Base-by-base conservation (phyloP, 257 asterid species). In the Solanum paucissectum region DNA sequence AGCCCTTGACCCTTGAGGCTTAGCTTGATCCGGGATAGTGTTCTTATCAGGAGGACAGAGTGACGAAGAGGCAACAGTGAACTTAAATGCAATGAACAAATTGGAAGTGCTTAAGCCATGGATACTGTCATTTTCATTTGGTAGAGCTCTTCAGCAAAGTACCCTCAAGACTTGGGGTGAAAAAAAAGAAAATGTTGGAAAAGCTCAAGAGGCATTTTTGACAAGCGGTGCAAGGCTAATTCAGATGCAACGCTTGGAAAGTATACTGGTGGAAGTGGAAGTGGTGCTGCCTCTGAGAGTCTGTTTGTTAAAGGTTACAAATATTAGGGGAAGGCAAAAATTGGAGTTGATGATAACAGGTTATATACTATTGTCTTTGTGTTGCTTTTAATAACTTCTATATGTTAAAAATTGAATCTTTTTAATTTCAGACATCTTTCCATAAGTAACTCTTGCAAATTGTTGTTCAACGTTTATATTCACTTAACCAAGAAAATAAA, bases 21-120 rank as follows among this genome's bases (percentile, higher is more conserved):
- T 42, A 42, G 49, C 49, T 44, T 44, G 52, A 44, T 44, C 18
- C 29, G 98, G 98, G 66, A 66, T 95, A 6, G 98, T 95, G 91
- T 95, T 95, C 87, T 76, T 95, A 60, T 95, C 98, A 1, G 98
- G 98, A 4, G 98, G 98, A 87, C 98, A 95, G 77, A 95, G 98
- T 60, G 98, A 94, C 90, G 98, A 94, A 86, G 94, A 95, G 90
- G 98, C 98, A 18, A 94, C 98, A 1, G 90, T 88, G 46, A 95
- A 95, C 44, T 86, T 95, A 83, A 89, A 90, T 29, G 98, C 98
- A 1, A 95, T 94, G 98, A 95, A 95, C 92, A 94, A 93, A 84
- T 52, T 94, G 92, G 93, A 88, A 4, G 96, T 89, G 88, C 4
- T 92, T 86, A 95, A 95, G 88, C 98, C 98, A 16, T 95, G 98